Conservation (phyloP, 1,284 basidiomycete genomes). For the Pholiota adiposa region DNA sequence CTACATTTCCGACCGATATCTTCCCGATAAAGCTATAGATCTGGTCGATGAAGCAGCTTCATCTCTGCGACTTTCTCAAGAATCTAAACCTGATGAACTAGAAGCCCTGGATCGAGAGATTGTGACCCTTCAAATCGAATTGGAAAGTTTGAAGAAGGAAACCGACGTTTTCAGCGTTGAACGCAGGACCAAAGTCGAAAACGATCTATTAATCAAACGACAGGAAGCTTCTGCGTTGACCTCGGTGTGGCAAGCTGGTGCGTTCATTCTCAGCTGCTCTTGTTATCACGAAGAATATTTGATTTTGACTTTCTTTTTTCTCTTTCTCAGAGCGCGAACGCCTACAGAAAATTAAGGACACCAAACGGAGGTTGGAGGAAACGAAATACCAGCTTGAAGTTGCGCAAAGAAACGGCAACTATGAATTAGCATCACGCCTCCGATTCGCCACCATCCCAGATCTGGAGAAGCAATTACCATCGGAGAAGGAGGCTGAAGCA, state of each 20-base stretch:
- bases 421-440: slow-evolving; percentile 80
- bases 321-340: slow-evolving; percentile 67
- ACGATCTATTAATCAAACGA: slow-evolving; percentile 61
- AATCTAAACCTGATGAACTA: slow-evolving; percentile 87
- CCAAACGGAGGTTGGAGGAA: slow-evolving; percentile 83
- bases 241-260: slow-evolving; percentile 75
- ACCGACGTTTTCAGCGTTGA: slow-evolving; percentile 82
- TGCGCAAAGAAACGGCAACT: slow-evolving; percentile 85
- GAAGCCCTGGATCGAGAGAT: slow-evolving; percentile 85
- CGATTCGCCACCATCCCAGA: slow-evolving; percentile 87
- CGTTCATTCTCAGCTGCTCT: too few species aligned
- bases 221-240: slow-evolving; percentile 66
- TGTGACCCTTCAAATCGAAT: slow-evolving; percentile 88
- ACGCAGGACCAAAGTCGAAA: slow-evolving; percentile 70
- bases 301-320: neutral
- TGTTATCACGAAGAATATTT: too few species aligned
- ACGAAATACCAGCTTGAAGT: slow-evolving; percentile 88
- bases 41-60: slow-evolving; percentile 92
- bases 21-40: slow-evolving; percentile 92
- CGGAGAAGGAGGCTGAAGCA: slow-evolving; percentile 50
- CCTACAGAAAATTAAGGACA: slow-evolving; percentile 76
- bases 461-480: slow-evolving; percentile 76
- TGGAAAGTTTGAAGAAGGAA: slow-evolving; percentile 90
- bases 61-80: slow-evolving; percentile 87
- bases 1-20: slow-evolving; percentile 85